A percentile compares a stretch with the other conserved stretches of the same genome.
Conservation (phyloP, 768 basidiomycete genomes). For the Lactarius tabidus region DNA sequence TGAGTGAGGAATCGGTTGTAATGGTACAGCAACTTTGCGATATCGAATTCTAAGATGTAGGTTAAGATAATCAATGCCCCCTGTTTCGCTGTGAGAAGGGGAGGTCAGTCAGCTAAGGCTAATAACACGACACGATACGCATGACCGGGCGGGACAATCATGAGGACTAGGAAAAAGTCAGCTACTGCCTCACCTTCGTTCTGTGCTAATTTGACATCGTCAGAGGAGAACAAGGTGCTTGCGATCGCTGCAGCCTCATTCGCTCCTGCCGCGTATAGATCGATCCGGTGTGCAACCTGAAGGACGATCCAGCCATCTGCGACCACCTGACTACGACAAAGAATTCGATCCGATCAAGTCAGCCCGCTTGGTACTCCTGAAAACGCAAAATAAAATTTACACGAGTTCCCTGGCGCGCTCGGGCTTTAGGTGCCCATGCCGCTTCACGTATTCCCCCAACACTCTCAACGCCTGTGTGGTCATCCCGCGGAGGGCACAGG, state of each 20-base stretch:
- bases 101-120: background rate
- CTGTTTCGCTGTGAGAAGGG: background rate
- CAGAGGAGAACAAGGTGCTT: background rate
- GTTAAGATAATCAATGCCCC: background rate
- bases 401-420: background rate
- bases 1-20: background rate
- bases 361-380: background rate
- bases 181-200: background rate
- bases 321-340: background rate
- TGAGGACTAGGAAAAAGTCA: no score
- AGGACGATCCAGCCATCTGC: conserved; percentile 8
- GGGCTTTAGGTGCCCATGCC: background rate
- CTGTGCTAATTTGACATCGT: background rate
- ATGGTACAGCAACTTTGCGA: background rate
- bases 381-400: background rate
- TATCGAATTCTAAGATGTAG: background rate
- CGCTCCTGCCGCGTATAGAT: background rate
- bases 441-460: conserved; percentile 4
- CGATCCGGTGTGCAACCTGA: background rate
- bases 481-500: background rate
- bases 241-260: background rate
- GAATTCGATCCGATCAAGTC: background rate
- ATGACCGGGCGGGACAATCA: background rate
- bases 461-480: conserved; percentile 4
- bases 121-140: background rate